Percentiles rank a stretch among this genome's conserved stretches.
Evolutionary conservation across 805 yeast species (phyloP).

Genomic region (Yarrowia divulgata): DNA sequence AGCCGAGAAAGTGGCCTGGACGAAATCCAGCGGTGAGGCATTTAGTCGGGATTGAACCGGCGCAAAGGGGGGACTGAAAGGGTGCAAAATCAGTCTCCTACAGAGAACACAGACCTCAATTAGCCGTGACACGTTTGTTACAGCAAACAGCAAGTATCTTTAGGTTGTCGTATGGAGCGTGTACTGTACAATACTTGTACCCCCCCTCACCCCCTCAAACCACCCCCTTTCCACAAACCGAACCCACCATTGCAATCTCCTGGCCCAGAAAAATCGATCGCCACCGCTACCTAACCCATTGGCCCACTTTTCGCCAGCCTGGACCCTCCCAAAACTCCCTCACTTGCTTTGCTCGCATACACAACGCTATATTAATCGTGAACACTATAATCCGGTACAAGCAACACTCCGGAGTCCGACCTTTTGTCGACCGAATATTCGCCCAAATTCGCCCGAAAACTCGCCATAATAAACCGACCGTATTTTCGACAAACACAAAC

Average conservation of each 20-base stretch:
- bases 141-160: too few relatives aligned
- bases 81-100: too few relatives aligned
- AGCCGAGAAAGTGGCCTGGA: neutral
- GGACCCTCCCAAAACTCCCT: constrained; percentile 2
- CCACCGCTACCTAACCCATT: neutral
- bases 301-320: neutral
- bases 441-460: too few relatives aligned
- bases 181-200: too few relatives aligned
- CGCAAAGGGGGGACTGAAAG: neutral
- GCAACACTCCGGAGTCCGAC: neutral
- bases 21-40: neutral
- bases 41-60: neutral
- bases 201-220: too few relatives aligned
- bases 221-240: neutral
- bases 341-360: neutral
- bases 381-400: neutral
- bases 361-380: neutral
- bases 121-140: too few relatives aligned
- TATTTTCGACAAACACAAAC: neutral
- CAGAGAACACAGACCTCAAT: too few relatives aligned
- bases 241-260: neutral
- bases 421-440: too few relatives aligned
- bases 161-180: too few relatives aligned
- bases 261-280: neutral
- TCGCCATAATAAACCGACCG: neutral